Percentiles rank a stretch among this genome's conserved stretches.
Conservation (phyloP, 2,329 filamentous ascomycete genomes). For the Penicillium decumbens region DNA sequence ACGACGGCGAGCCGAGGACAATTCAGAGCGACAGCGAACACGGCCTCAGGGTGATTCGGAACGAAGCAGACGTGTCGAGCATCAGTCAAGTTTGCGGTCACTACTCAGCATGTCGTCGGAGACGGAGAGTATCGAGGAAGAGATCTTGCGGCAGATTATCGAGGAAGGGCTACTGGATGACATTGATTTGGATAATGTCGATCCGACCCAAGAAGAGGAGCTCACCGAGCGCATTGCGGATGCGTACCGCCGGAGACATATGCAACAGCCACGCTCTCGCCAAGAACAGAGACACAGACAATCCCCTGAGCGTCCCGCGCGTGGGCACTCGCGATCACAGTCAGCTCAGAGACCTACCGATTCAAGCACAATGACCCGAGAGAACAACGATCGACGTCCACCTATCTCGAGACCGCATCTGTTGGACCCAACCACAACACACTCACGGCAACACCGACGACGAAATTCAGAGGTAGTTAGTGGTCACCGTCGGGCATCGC, state of each 20-base stretch:
- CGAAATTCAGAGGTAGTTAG: conserved; percentile 35
- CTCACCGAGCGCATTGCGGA: conserved; percentile 87
- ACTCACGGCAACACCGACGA: conserved; percentile 30
- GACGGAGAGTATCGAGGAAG: conserved; percentile 72
- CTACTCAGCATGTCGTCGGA: conserved; percentile 71
- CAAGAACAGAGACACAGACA: conserved; percentile 36
- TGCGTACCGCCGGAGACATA: conserved; percentile 72
- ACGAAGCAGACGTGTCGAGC: conserved; percentile 64
- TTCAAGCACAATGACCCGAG: conserved; percentile 15
- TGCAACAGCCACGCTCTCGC: conserved; percentile 38
- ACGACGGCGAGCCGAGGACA: conserved; percentile 36
- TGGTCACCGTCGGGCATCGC: conserved; percentile 32
- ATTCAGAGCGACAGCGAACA: conserved; percentile 27
- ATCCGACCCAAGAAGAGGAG: conserved; percentile 78
- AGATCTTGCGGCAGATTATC: conserved; percentile 83
- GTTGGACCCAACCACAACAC: conserved; percentile 28
- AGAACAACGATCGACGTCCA: conserved; percentile 20
- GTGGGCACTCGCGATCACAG: conserved; percentile 29
- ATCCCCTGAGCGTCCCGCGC: conserved; percentile 29
- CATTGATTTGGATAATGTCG: conserved; percentile 82
- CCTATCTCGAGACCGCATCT: conserved; percentile 33
- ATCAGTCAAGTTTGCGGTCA: conserved; percentile 83
- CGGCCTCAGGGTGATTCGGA: conserved; percentile 24
- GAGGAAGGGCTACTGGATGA: conserved; percentile 84
- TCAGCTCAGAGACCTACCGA: conserved; percentile 26